Evolutionary conservation across 2,329 filamentous ascomycete genomes (phyloP), one percentile per base, ranked within the genome.

Genomic region (Colletotrichum acutatum): DNA sequence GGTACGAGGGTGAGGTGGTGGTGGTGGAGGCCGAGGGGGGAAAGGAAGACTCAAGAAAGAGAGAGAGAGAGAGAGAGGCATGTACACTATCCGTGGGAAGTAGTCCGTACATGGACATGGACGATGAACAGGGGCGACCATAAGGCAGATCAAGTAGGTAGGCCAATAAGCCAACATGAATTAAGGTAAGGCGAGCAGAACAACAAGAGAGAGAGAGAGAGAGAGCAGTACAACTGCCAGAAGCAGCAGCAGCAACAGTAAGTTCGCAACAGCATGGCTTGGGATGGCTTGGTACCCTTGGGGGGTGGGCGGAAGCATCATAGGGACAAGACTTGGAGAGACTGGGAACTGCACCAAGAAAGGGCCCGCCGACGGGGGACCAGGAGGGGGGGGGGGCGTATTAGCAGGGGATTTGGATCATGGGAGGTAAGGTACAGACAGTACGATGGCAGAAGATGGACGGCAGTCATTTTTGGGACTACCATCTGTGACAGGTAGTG

Each of bases 301-400:
- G 68, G 42, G 68, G 34, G 19, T 42, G 37, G 46, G 70, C 59
- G 53, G 66, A 65, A 69, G 42, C 42, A 30, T 37, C 42, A 63
- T 49, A 72, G 60, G 58, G 69, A 72, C 69, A 72, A 72, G 65
- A 68, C 69, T 63, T 68, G 53, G 53, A 24, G 46, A 58, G 60
- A 68, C 57, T 52, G 37, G 57, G 68, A 61, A 67, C 49, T 42
- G 32, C 26, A 70, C 58, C 37, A 66, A 66, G 46, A 72, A 68
- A 58, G 34, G 65, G 58, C 58, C 70, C 60, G 54, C 60, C 56
- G 60, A 70, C 19, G 70, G 46, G 66, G 26, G 30, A 46, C 68
- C 32, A 57, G 66, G 58, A 49, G 32, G 70, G 53, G 66, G 70
- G 53, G 66, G 66, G 69, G 8, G 42, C 46, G 37, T 54, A 52